Percentiles rank a stretch among this genome's conserved stretches.
These are phyloP conservation scores for Tolypocladium ovalisporum DNA, from an alignment of 2,329 filamentous ascomycete species.

Conservation along the genomic window DNA sequence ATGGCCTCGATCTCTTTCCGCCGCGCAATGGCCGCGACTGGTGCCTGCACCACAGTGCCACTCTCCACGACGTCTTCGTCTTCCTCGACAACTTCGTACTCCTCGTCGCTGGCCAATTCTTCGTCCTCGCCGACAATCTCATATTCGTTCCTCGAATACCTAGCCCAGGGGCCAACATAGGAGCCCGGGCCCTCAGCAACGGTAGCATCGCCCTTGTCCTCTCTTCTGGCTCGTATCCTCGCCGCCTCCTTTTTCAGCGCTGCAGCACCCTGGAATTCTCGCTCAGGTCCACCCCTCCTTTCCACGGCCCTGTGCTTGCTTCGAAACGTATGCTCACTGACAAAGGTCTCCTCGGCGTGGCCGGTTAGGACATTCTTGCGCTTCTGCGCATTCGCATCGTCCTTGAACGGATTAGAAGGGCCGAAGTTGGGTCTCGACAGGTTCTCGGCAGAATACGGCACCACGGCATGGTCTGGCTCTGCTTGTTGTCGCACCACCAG, in stretches of 20 bases:
- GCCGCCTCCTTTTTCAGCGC: conserved; percentile 62
- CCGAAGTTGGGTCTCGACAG: conserved; percentile 55
- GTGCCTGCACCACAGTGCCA: conserved; percentile 48
- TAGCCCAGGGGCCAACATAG: conserved; percentile 93
- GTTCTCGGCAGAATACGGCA: conserved; percentile 61
- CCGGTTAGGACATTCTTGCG: conserved; percentile 79
- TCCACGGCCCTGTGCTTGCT: conserved; percentile 78
- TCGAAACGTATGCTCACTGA: conserved; percentile 86
- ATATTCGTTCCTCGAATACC: conserved; percentile 62
- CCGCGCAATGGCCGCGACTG: conserved; percentile 39
- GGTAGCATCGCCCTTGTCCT: conserved; percentile 73
- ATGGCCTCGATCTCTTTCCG: conserved; percentile 47
- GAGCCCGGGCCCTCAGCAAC: conserved; percentile 78
- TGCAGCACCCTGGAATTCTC: conserved; percentile 41
- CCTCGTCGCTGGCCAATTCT: conserved; percentile 67
- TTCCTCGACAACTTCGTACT: conserved; percentile 68
- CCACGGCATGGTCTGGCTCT: conserved; percentile 47
- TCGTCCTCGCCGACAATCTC: conserved; percentile 66
- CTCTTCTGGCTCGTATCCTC: conserved; percentile 59
- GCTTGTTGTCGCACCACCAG: conserved; percentile 46
- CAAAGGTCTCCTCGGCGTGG: conserved; percentile 73
- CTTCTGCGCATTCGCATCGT: conserved; percentile 50
- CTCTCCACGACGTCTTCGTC: conserved; percentile 60
- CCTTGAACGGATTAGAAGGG: conserved; percentile 65
- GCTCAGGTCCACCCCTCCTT: conserved; percentile 46